Conservation (phyloP, 169 alveolate genomes). For the Plasmodium gonderi region DNA sequence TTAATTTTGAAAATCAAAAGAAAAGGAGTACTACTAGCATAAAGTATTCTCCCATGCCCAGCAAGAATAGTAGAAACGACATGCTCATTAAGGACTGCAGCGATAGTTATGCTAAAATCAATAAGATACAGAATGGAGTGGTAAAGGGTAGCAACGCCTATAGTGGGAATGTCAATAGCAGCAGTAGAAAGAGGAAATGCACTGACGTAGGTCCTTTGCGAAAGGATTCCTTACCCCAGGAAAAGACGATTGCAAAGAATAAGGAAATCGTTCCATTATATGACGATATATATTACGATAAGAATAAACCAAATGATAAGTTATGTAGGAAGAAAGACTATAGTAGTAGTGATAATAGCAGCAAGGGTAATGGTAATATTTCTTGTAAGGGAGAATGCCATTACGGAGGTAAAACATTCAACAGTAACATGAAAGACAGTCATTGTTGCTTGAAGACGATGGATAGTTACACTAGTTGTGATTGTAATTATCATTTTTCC, state of each 20-base stretch:
- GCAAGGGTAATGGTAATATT: neutral
- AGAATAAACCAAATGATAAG: neutral
- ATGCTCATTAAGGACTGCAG: neutral
- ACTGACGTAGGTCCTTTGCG: too few species aligned
- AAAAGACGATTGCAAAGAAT: too few species aligned
- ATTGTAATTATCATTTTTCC: neutral
- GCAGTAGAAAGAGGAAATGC: too few species aligned
- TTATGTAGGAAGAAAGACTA: neutral
- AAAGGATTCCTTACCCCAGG: too few species aligned
- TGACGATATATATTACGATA: neutral
- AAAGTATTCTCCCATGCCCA: neutral
- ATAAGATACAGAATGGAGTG: neutral
- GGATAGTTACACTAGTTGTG: neutral
- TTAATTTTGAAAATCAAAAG: conserved; percentile 12
- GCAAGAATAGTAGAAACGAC: neutral
- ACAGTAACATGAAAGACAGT: neutral
- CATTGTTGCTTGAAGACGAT: conserved; percentile 2
- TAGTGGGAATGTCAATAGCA: neutral
- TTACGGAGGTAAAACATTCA: neutral
- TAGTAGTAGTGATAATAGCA: neutral
- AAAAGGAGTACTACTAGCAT: neutral
- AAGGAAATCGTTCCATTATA: neutral
- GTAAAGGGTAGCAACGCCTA: neutral
- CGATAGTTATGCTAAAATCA: neutral
- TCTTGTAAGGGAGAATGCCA: neutral